A percentile compares a stretch with the other conserved stretches of the same genome.
Evolutionary conservation across 23 red algal genomes (phyloP).

Genomic region (Gracilariopsis chorda): DNA sequence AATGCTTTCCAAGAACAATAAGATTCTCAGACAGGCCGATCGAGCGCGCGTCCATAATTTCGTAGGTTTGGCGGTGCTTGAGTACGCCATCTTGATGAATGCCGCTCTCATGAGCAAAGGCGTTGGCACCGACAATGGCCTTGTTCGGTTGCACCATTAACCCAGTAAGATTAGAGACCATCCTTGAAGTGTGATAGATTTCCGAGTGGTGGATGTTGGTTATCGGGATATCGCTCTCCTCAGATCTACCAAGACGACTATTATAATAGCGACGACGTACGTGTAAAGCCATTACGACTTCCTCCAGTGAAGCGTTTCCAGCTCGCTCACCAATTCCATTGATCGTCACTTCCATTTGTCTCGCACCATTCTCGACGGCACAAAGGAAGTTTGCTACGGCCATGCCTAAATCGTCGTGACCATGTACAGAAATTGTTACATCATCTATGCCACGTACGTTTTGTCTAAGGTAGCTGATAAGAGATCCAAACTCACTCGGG

Average conservation of each 20-base stretch:
- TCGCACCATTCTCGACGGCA: slow-evolving; percentile 82
- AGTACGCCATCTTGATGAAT: slow-evolving; percentile 99
- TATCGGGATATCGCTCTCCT: slow-evolving; percentile 49
- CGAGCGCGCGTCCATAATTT: slow-evolving; percentile 93
- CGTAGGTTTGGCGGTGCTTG: slow-evolving; percentile 93
- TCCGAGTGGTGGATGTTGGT: slow-evolving; percentile 89
- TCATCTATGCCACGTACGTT: slow-evolving; percentile 83
- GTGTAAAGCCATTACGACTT: slow-evolving; percentile 97
- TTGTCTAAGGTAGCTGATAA: slow-evolving; percentile 76
- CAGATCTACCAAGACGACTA: slow-evolving; percentile 32
- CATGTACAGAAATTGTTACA: slow-evolving; percentile 95
- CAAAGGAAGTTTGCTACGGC: slow-evolving; percentile 96
- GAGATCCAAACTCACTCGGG: slow-evolving; percentile 68
- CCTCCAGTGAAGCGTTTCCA: slow-evolving; percentile 97
- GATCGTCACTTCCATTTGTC: slow-evolving; percentile 98
- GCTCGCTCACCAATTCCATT: slow-evolving; percentile 99
- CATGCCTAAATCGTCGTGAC: slow-evolving; percentile 99
- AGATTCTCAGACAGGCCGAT: slow-evolving; percentile 84
- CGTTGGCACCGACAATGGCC: slow-evolving; percentile 97
- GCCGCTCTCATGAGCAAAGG: slow-evolving; percentile 96
- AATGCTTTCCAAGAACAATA: slow-evolving; percentile 97
- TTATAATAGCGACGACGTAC: slow-evolving; percentile 92
- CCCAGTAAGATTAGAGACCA: slow-evolving; percentile 97
- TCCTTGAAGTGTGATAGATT: slow-evolving; percentile 84
- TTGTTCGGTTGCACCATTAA: slow-evolving; percentile 98